phyloP scores from a whole-genome alignment of 129 eudicot genomes.

The Scalesia atractyloides region DNA sequence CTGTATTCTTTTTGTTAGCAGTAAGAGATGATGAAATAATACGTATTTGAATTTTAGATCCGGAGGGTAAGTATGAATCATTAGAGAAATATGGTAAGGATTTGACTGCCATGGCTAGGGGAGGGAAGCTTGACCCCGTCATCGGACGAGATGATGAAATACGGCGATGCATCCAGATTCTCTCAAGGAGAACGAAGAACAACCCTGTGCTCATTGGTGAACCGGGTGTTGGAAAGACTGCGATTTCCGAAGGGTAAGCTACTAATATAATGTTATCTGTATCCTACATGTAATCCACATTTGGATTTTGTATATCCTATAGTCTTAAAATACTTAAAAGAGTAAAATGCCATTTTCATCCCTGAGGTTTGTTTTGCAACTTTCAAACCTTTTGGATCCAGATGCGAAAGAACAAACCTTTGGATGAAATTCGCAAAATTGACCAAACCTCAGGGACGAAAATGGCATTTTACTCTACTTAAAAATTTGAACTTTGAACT shows the following conservation, averaged over 20 bases:
- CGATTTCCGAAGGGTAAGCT: constrained; percentile 94
- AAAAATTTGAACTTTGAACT: too few relatives aligned
- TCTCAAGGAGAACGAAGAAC: constrained; percentile 96
- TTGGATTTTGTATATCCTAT: neutral
- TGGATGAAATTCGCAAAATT: too few relatives aligned
- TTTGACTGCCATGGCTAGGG: constrained; percentile 89
- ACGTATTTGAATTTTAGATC: constrained; percentile 47
- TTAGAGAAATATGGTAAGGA: constrained; percentile 96
- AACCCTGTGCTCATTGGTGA: constrained; percentile 98
- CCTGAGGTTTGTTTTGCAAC: too few relatives aligned
- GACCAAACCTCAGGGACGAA: too few relatives aligned
- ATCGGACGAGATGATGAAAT: constrained; percentile 99
- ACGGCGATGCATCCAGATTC: constrained; percentile 93
- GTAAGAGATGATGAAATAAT: neutral
- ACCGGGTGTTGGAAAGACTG: constrained; percentile 99
- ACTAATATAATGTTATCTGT: neutral
- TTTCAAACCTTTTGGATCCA: too few relatives aligned
- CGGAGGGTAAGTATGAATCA: constrained; percentile 96
- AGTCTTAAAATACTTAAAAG: neutral
- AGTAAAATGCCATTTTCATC: too few relatives aligned
- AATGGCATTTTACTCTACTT: too few relatives aligned
- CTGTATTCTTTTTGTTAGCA: neutral
- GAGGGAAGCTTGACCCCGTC: constrained; percentile 96
- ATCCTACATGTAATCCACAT: neutral
- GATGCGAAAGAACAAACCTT: too few relatives aligned